These are phyloP conservation scores for Acacia pycnantha DNA, from an alignment of 331 rosid species.

Conservation along the genomic window DNA sequence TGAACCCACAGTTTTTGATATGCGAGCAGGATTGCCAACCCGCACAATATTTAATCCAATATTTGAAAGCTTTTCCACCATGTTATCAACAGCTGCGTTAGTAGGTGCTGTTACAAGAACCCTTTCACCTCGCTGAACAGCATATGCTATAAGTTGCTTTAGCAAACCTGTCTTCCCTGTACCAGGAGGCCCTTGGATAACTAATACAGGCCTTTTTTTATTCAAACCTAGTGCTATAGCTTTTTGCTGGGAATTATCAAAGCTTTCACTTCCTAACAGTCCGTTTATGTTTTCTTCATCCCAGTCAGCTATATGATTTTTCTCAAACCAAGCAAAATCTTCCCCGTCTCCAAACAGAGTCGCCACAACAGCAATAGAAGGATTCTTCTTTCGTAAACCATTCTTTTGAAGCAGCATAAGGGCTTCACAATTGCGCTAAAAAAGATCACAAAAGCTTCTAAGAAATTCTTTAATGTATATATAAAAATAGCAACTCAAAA, in stretches of 20 bases:
- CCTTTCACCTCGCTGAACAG: constrained; percentile 78
- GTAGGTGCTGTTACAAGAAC: constrained; percentile 88
- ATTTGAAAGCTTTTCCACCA: constrained; percentile 72
- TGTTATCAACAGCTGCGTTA: constrained; percentile 82
- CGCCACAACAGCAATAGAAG: constrained; percentile 64
- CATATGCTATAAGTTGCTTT: constrained; percentile 54
- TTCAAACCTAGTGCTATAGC: constrained; percentile 69
- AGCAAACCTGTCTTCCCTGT: constrained; percentile 85
- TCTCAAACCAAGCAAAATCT: constrained; percentile 62
- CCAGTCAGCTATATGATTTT: constrained; percentile 58
- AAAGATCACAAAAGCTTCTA: constrained; percentile 17
- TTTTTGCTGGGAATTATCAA: constrained; percentile 59
- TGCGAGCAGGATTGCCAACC: constrained; percentile 85
- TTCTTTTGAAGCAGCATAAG: constrained; percentile 81
- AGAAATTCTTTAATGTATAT: constrained; percentile 4
- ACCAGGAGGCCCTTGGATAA: constrained; percentile 92
- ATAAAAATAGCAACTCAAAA: not conserved
- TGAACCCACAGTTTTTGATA: constrained; percentile 61
- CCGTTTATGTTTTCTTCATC: constrained; percentile 41
- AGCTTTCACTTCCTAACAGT: constrained; percentile 33
- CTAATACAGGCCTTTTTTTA: constrained; percentile 64
- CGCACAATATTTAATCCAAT: constrained; percentile 63
- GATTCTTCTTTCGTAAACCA: constrained; percentile 72
- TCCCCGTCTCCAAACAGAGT: constrained; percentile 72
- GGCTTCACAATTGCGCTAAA: constrained; percentile 88